Conservation (phyloP, 1,139 yeast genomes). For the Sugiyamaella novakii region DNA sequence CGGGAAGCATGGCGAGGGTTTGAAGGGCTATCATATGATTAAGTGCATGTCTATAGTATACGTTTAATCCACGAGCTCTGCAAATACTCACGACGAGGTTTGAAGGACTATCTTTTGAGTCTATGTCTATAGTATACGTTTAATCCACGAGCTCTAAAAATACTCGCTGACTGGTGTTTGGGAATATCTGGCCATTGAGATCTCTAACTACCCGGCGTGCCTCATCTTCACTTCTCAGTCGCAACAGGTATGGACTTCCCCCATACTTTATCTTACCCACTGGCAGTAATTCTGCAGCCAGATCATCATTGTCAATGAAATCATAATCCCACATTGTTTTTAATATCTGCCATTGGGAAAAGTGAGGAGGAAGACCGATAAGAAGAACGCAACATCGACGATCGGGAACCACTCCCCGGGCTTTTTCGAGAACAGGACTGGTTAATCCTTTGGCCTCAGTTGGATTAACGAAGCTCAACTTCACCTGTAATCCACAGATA, state of each 20-base stretch:
- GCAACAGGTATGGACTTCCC: conserved; percentile 48
- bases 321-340: conserved; percentile 50
- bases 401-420: conserved; percentile 30
- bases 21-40: conserved; percentile 37
- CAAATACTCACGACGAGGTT: conserved; percentile 40
- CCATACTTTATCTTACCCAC: conserved; percentile 37
- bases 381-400: conserved; percentile 43
- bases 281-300: conserved; percentile 41
- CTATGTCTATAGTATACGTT: no score
- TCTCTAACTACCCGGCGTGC: conserved; percentile 59
- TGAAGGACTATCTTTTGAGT: conserved; percentile 46
- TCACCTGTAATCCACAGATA: conserved; percentile 54
- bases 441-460: conserved; percentile 34
- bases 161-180: conserved; percentile 42
- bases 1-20: conserved; percentile 80
- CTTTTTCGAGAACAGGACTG: conserved; percentile 36
- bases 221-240: conserved; percentile 52
- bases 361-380: conserved; percentile 45
- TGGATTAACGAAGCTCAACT: conserved; percentile 49
- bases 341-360: conserved; percentile 35
- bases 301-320: conserved; percentile 40
- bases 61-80: conserved; percentile 44
- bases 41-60: no score
- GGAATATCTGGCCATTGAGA: conserved; percentile 53
- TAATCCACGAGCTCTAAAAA: conserved; percentile 46